Evolutionary conservation across 805 yeast genomes (phyloP).

Genomic region (Candida pseudofarinosa): DNA sequence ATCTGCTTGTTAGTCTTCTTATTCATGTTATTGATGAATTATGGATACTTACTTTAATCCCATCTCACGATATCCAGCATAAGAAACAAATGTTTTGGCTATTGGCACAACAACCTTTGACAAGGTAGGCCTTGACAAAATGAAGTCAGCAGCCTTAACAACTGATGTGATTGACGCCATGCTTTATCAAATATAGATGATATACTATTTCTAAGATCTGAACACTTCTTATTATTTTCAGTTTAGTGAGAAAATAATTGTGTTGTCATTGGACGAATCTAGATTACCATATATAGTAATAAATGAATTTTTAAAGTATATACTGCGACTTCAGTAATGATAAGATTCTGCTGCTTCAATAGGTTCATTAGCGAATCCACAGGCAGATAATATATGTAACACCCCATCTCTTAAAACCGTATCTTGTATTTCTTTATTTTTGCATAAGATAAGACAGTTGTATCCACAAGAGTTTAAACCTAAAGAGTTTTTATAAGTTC

Average conservation of each 20-base stretch:
- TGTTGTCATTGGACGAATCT: slow-evolving; percentile 21
- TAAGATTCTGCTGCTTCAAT: slow-evolving; percentile 59
- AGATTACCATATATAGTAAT: slow-evolving; percentile 1
- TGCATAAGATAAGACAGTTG: slow-evolving; percentile 75
- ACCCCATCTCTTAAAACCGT: slow-evolving; percentile 47
- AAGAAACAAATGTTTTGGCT: slow-evolving; percentile 66
- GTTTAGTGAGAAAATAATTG: background rate
- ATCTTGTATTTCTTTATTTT: slow-evolving; percentile 52
- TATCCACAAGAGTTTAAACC: slow-evolving; percentile 81
- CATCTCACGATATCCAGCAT: slow-evolving; percentile 90
- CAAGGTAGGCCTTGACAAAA: slow-evolving; percentile 75
- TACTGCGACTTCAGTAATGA: slow-evolving; percentile 43
- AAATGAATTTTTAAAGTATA: background rate
- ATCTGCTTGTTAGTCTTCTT: slow-evolving; percentile 35
- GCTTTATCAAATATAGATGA: slow-evolving; percentile 9
- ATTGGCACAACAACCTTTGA: slow-evolving; percentile 75
- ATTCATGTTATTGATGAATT: background rate
- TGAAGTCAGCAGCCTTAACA: slow-evolving; percentile 71
- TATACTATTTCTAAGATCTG: background rate
- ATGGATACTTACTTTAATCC: slow-evolving; percentile 59
- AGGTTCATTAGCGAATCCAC: slow-evolving; percentile 64
- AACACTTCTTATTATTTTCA: background rate
- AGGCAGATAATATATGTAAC: slow-evolving; percentile 49
- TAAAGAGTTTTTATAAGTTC: slow-evolving; percentile 44
- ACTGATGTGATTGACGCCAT: slow-evolving; percentile 66